A percentile compares a stretch with the other conserved stretches of the same genome.
Evolutionary conservation across 176 grass and related monocot species (phyloP).

Genomic region (Ensete ventricosum): DNA sequence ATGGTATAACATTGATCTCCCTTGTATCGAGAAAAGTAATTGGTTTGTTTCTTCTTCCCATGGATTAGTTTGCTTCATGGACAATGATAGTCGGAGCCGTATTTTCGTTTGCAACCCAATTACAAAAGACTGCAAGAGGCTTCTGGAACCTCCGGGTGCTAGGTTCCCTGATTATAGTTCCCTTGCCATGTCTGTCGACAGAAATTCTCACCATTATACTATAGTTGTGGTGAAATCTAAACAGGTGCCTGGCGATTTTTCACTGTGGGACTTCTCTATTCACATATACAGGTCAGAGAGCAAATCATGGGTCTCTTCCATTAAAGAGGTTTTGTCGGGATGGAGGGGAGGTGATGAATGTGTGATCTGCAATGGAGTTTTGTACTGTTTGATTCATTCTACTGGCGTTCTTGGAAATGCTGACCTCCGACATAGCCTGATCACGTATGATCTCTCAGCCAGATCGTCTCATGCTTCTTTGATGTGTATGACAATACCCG

Average conservation of each 20-base stretch:
- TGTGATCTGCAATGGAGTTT: slow-evolving; percentile 5
- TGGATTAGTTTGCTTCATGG: slow-evolving; percentile 13
- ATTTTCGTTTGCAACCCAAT: slow-evolving; percentile 11
- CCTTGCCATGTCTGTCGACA: slow-evolving; percentile 5
- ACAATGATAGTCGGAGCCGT: neutral
- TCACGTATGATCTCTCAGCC: slow-evolving; percentile 3
- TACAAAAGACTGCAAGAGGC: slow-evolving; percentile 4
- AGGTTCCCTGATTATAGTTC: slow-evolving; percentile 4
- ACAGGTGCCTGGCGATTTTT: slow-evolving; percentile 3
- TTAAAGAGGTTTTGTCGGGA: neutral
- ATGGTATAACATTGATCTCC: slow-evolving; percentile 77
- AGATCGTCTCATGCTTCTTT: neutral
- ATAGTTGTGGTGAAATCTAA: slow-evolving; percentile 1
- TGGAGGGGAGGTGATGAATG: slow-evolving; percentile 14
- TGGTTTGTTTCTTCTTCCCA: slow-evolving; percentile 67
- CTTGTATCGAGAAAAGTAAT: slow-evolving; percentile 62
- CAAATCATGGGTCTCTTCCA: slow-evolving; percentile 4
- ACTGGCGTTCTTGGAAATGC: neutral
- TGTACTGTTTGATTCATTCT: slow-evolving; percentile 6
- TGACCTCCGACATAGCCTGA: neutral
- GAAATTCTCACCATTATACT: slow-evolving; percentile 4
- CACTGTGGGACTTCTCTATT: slow-evolving; percentile 1
- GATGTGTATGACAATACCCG: slow-evolving; percentile 11
- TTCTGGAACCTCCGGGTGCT: slow-evolving; percentile 5
- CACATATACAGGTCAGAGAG: neutral